Evolutionary conservation across 2,329 filamentous ascomycete genomes (phyloP), one percentile per base, ranked within the genome.

Genomic region (Neoscytalidium dimidiatum): DNA sequence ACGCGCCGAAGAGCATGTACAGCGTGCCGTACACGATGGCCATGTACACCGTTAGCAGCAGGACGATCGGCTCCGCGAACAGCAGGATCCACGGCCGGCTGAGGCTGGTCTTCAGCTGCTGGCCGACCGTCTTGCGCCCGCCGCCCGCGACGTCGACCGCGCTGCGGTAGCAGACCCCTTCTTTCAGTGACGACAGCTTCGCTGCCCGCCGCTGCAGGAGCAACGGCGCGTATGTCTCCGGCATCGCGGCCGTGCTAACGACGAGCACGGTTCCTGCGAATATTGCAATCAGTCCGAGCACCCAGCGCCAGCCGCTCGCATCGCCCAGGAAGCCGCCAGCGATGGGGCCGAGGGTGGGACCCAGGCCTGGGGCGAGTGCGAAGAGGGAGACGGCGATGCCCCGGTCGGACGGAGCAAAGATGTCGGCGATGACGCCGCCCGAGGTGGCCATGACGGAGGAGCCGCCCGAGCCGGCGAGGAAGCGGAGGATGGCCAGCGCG

Each of bases 221-320:
- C 3, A 85, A 81, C 0, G 83, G 83, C 0, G 78, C 78, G 68
- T 84, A 86, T 1, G 81, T 83, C 66, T 83, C 81, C 2, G 81
- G 81, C 0, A 82, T 66, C 4, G 77, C 68, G 26, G 85, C 64
- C 1, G 74, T 67, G 11, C 72, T 71, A 1, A 79, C 68, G 19
- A 82, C 75, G 75, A 78, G 81, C 44, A 81, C 76, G 0, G 79
- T 72, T 65, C 80, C 81, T 23, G 76, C 73, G 68, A 80, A 78
- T n/a, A 74, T 79, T n/a, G 73, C 82, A 71, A 88, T 82, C 57
- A 90, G 75, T 1, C 86, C 87, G 73, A 86, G 81, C 21, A 91
- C 85, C 90, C 89, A 91, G 70, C 87, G 81, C 90, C 90, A 91
- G n/a, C 88, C 88, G 13, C 82, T 83, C 2, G 82, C 80, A 73